A percentile compares a stretch with the other conserved stretches of the same genome.
Conservation (phyloP, 139 green algal species). For the Limnomonas spitsbergensis region DNA sequence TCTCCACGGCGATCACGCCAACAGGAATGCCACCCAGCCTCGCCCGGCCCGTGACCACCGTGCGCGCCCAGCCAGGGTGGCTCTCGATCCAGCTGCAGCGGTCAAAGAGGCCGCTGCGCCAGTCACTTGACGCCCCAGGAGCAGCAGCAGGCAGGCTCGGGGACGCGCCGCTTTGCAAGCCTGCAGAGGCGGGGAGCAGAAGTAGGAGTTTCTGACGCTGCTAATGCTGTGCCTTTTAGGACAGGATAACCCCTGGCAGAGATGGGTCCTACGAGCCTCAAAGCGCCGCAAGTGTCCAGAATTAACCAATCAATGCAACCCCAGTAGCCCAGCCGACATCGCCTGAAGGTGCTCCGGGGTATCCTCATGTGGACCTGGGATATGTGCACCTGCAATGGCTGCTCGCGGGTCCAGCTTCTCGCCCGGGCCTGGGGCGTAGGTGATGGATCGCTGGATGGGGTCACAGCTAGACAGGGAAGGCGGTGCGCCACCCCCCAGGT, state of each 20-base stretch:
- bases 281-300: too few relatives aligned
- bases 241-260: too few relatives aligned
- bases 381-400: conserved; percentile 64
- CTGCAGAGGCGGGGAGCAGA: too few relatives aligned
- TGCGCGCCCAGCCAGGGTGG: conserved; percentile 83
- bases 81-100: conserved; percentile 79
- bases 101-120: conserved; percentile 87
- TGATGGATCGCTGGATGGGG: conserved; percentile 56
- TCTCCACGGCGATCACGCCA: conserved; percentile 94
- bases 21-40: conserved; percentile 89
- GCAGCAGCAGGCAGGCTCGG: too few relatives aligned
- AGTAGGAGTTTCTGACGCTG: too few relatives aligned
- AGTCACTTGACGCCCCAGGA: conserved; percentile 19
- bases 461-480: conserved; percentile 63
- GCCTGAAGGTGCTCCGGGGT: too few relatives aligned
- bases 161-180: too few relatives aligned
- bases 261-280: too few relatives aligned
- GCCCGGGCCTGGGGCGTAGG: conserved; percentile 57
- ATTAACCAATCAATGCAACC: too few relatives aligned
- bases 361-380: too few relatives aligned
- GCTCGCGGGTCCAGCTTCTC: conserved; percentile 82
- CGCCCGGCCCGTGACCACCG: conserved; percentile 88
- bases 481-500: conserved; percentile 33
- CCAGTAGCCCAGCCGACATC: too few relatives aligned
- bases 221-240: too few relatives aligned